Conservation (phyloP, 164 flowering plant genomes). For the Pachysandra terminalis region DNA sequence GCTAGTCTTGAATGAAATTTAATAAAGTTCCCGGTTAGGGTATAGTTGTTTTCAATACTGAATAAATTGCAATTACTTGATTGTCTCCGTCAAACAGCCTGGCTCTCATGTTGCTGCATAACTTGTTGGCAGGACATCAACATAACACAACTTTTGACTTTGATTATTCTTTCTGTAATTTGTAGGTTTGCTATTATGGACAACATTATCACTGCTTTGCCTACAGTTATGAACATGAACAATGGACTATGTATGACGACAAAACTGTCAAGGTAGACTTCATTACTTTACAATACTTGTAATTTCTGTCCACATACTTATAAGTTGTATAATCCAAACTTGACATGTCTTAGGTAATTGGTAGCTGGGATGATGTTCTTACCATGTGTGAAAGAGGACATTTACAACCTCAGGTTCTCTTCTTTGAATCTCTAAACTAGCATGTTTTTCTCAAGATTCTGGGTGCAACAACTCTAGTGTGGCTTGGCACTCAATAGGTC, state of each 20-base stretch:
- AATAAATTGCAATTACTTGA: not conserved
- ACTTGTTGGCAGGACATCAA: not conserved
- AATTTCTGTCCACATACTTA: not conserved
- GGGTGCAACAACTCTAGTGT: slow-evolving; percentile 15
- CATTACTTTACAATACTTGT: not conserved
- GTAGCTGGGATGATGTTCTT: slow-evolving; percentile 84
- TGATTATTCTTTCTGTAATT: slow-evolving; percentile 2
- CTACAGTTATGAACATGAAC: slow-evolving; percentile 62
- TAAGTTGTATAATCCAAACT: slow-evolving; percentile 14
- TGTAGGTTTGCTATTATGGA: slow-evolving; percentile 95
- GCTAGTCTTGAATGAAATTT: too few relatives aligned
- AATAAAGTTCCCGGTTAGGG: too few relatives aligned
- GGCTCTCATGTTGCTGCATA: not conserved
- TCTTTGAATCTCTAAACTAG: slow-evolving; percentile 84
- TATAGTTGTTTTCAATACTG: not conserved
- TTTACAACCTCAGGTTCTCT: slow-evolving; percentile 96
- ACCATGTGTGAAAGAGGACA: slow-evolving; percentile 84
- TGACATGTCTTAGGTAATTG: slow-evolving; percentile 60
- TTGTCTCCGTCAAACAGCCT: not conserved
- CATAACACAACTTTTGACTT: not conserved
- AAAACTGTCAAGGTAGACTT: slow-evolving; percentile 77
- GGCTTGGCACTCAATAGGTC: slow-evolving; percentile 3
- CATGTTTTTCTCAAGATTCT: slow-evolving; percentile 9
- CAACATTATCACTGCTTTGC: slow-evolving; percentile 99
- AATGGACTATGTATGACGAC: slow-evolving; percentile 97